These are phyloP conservation scores for Arthromyces matolae DNA, from an alignment of 768 basidiomycete species.

Conservation along the genomic window DNA sequence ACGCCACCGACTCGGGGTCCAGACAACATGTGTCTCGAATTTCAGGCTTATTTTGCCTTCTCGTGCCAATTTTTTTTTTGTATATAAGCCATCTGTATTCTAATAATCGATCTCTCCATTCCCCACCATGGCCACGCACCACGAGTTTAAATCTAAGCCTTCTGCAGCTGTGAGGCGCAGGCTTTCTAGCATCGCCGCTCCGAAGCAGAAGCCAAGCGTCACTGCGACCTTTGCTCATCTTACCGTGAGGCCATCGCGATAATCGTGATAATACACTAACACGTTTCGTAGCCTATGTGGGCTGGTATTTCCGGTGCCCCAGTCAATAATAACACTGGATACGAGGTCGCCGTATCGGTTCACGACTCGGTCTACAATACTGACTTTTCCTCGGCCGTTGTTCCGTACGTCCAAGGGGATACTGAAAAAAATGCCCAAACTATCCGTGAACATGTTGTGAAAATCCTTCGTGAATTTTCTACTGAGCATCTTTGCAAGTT, in stretches of 20 bases:
- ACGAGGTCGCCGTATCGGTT: conserved; percentile 73
- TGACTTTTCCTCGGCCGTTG: conserved; percentile 60
- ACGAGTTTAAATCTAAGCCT: conserved; percentile 59
- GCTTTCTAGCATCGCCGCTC: conserved; percentile 55
- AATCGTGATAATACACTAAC: conserved; percentile 20
- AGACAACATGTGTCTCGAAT: conserved; percentile 11
- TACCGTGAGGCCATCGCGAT: conserved; percentile 44
- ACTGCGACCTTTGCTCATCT: conserved; percentile 56
- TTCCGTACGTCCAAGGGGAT: conserved; percentile 50
- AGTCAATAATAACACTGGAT: conserved; percentile 54
- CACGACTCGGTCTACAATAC: conserved; percentile 86
- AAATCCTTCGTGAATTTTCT: conserved; percentile 68
- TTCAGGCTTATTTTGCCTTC: conserved; percentile 6
- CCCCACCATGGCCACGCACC: conserved; percentile 49
- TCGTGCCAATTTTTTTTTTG: conserved; percentile 13
- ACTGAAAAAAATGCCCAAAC: conserved; percentile 52
- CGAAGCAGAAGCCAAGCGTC: conserved; percentile 50
- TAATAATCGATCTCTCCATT: conserved; percentile 21
- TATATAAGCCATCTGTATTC: conserved; percentile 30
- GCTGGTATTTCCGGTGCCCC: conserved; percentile 69
- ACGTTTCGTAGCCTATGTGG: conserved; percentile 72
- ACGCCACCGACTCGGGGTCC: conserved; percentile 14
- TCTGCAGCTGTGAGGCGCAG: conserved; percentile 63
- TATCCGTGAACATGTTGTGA: conserved; percentile 62
- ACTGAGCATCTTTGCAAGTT: conserved; percentile 82